Evolutionary conservation across 495 filamentous ascomycete genomes (phyloP).

Genomic region (Aspergillus saccharolyticus): DNA sequence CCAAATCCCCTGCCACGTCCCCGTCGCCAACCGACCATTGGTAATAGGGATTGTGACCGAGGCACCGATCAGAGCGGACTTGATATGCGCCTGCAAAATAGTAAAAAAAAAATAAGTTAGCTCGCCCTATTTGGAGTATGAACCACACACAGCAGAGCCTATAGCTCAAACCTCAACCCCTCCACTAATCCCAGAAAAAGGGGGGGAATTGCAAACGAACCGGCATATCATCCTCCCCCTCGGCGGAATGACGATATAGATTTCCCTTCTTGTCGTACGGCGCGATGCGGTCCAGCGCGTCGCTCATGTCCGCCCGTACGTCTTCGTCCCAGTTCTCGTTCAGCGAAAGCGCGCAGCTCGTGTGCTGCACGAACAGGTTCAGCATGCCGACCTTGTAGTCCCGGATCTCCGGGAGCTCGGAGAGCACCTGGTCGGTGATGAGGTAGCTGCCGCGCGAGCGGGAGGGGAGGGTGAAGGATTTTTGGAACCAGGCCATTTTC

Average conservation of each 20-base stretch:
- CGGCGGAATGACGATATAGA: slow-evolving; percentile 82
- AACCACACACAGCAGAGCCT: no score
- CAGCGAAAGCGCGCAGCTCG: slow-evolving; percentile 74
- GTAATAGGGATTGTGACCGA: slow-evolving; percentile 85
- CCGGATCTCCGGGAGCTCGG: slow-evolving; percentile 67
- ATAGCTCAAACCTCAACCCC: no score
- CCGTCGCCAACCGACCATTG: slow-evolving; percentile 69
- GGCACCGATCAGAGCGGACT: slow-evolving; percentile 81
- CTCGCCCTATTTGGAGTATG: no score
- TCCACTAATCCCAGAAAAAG: background rate
- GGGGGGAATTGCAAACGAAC: slow-evolving; percentile 31
- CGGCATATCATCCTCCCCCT: slow-evolving; percentile 90
- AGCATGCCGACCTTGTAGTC: slow-evolving; percentile 81
- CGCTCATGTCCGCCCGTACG: slow-evolving; percentile 82
- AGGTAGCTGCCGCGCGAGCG: slow-evolving; percentile 81
- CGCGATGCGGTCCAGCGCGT: slow-evolving; percentile 85
- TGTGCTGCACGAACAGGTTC: slow-evolving; percentile 88
- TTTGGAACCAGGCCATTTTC: slow-evolving; percentile 74
- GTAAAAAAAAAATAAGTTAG: slow-evolving; percentile 5
- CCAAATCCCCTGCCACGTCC: slow-evolving; percentile 84
- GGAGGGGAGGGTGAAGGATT: slow-evolving; percentile 68
- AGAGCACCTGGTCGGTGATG: slow-evolving; percentile 67
- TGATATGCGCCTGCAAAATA: slow-evolving; percentile 77
- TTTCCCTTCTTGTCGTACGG: slow-evolving; percentile 67
- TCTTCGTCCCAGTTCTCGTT: slow-evolving; percentile 95